A percentile compares a stretch with the other conserved stretches of the same genome.
These are phyloP conservation scores for Sordariomycetes sp. DNA, from an alignment of 2,329 filamentous ascomycete genomes.

Conservation along the genomic window DNA sequence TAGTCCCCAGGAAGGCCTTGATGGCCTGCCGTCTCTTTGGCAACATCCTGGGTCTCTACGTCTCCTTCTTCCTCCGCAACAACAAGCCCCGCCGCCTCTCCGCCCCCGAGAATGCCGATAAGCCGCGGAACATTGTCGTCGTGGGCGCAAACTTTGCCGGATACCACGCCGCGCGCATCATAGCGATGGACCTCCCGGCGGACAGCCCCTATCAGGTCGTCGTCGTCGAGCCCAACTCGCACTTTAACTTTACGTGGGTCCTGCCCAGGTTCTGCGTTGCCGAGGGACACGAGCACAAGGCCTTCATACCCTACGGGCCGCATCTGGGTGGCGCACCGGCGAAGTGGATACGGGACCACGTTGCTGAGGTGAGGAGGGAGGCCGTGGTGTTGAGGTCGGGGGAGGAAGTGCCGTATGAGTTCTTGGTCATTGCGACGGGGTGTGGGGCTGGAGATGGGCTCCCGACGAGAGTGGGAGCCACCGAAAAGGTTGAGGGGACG, in stretches of 20 bases:
- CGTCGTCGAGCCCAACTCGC: conserved; percentile 43
- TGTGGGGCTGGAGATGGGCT: conserved; percentile 26
- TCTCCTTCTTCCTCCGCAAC: conserved; percentile 7
- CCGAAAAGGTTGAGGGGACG: conserved; percentile 27
- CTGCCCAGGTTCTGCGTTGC: conserved; percentile 46
- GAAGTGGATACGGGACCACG: conserved; percentile 28
- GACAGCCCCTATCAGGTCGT: conserved; percentile 34
- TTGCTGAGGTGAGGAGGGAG: conserved; percentile 19
- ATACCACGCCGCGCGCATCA: conserved; percentile 29
- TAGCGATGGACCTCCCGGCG: conserved; percentile 33
- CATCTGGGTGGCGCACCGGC: conserved; percentile 19
- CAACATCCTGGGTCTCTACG: conserved; percentile 12
- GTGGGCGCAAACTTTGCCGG: conserved; percentile 47
- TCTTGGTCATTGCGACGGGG: conserved; percentile 44
- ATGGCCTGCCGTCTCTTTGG: conserved; percentile 16
- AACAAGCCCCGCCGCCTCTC: background rate
- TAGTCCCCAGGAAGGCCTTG: conserved; percentile 12
- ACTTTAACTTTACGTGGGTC: conserved; percentile 48
- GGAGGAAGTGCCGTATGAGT: conserved; percentile 35
- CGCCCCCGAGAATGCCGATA: conserved; percentile 8
- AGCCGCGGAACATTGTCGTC: conserved; percentile 34
- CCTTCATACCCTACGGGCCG: conserved; percentile 44
- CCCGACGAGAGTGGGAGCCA: conserved; percentile 31
- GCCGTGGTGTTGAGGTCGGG: conserved; percentile 14
- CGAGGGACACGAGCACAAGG: conserved; percentile 39